These are phyloP conservation scores for Cucurbita moschata DNA, from an alignment of 306 rosid genomes.

Conservation along the genomic window DNA sequence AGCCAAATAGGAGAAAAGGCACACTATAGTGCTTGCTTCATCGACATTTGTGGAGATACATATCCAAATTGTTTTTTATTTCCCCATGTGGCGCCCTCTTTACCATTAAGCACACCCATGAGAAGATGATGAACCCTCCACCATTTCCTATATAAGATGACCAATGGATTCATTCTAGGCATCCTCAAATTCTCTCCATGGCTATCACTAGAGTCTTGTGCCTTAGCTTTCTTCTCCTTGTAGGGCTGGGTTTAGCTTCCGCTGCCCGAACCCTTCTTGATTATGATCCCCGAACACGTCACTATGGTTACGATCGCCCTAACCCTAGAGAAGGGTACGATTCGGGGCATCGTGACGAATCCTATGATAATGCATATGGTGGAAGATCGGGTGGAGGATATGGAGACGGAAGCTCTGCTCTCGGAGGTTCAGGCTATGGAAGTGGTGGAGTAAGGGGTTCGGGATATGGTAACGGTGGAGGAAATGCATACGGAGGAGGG, in stretches of 20 bases:
- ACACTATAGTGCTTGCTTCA: too few species aligned
- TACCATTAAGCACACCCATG: neutral
- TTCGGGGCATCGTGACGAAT: neutral
- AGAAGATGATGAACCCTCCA: constrained; percentile 10
- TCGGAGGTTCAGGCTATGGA: constrained; percentile 23
- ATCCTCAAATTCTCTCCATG: constrained; percentile 22
- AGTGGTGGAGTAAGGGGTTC: constrained; percentile 7
- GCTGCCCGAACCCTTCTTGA: constrained; percentile 41
- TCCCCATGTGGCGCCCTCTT: too few species aligned
- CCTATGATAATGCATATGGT: neutral
- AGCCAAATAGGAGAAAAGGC: too few species aligned
- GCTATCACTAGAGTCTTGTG: constrained; percentile 15
- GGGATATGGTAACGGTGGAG: neutral
- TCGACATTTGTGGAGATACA: too few species aligned
- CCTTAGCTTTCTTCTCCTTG: constrained; percentile 26
- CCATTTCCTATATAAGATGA: constrained; percentile 34
- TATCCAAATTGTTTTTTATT: too few species aligned
- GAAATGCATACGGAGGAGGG: too few species aligned
- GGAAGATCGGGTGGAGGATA: constrained; percentile 10
- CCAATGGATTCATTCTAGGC: constrained; percentile 10
- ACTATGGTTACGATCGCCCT: constrained; percentile 11
- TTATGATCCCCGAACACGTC: constrained; percentile 11
- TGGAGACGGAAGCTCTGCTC: constrained; percentile 10
- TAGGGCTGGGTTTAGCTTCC: constrained; percentile 40
- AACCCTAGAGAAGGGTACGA: neutral